phyloP scores from a whole-genome alignment of 2,329 filamentous ascomycete genomes.

The Phaeosphaeriaceae sp. region DNA sequence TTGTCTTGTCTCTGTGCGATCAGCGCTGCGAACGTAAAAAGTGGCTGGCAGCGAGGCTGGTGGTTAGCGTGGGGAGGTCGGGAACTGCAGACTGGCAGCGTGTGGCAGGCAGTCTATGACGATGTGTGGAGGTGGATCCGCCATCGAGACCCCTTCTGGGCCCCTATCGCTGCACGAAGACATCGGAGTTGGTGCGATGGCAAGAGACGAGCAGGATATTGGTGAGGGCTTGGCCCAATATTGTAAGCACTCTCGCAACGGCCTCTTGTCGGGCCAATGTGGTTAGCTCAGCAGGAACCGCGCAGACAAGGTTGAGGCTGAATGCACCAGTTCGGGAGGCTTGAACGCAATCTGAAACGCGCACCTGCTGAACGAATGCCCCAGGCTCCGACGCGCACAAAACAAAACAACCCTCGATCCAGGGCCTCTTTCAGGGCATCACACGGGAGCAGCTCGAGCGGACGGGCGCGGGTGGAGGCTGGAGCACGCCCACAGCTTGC shows the following conservation, averaged over 20 bases:
- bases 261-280: constrained; percentile 2
- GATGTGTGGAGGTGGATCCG: background rate
- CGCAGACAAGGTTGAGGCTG: constrained; percentile 3
- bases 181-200: background rate
- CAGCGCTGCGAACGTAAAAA: background rate
- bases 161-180: background rate
- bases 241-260: background rate
- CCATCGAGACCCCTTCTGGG: background rate
- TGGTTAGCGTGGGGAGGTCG: background rate
- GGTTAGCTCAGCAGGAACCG: constrained; percentile 1
- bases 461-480: background rate
- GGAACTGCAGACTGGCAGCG: background rate
- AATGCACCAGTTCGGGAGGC: background rate
- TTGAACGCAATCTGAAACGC: background rate
- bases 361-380: background rate
- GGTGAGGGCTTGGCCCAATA: constrained; percentile 5
- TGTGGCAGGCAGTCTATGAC: background rate
- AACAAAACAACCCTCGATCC: background rate
- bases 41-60: background rate
- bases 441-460: background rate
- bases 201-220: background rate
- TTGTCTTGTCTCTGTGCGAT: background rate
- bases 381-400: background rate
- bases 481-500: background rate
- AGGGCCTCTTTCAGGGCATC: background rate